Base-by-base conservation (phyloP, 495 filamentous ascomycete genomes). In the Xylaria grammica region DNA sequence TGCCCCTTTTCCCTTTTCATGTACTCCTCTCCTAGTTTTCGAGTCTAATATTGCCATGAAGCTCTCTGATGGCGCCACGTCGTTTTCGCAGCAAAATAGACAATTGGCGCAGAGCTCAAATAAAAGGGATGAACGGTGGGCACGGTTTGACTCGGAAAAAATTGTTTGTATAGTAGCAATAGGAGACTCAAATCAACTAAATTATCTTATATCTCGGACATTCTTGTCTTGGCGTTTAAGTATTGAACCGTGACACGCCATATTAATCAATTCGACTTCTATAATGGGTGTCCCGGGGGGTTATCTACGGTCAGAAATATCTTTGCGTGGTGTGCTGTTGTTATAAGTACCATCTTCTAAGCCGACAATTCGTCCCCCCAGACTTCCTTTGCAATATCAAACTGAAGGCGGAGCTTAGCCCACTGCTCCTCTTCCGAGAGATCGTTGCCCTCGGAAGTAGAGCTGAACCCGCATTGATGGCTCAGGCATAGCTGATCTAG, bases 391-490 rank as follows among this genome's bases (percentile, higher is more conserved):
- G 80, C 80, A 42, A 82, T 81, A 30, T 81, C 80, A 0, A 80
- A 72, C 71, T 79, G 69, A 4, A 81, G 69, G 26, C 72, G 65
- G 19, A 82, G 66, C 74, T 82, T 82, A 20, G 77, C 79, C 80
- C 80, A 82, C 65, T 89, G 85, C 73, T 89, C 81, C 54, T 89
- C 86, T 66, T 84, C 78, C 19, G 77, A 81, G 34, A 89, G 72
- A 30, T 86, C 75, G 69, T 90, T 88, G 19, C 87, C 87, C 70
- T 85, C 86, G 60, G 80, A 81, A 62, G 88, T 88, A 26, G 83
- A 87, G 65, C 85, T 87, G 73, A 90, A 89, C 11, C 87, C 87
- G 74, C 87, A 90, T 76, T 90, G 87, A 34, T 88, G 87, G 65
- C 84, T 87, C 42, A 89, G 75, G 67, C 87, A 87, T 49, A 90